Base-by-base conservation (phyloP, 164 flowering plant genomes). In the Platanus orientalis region DNA sequence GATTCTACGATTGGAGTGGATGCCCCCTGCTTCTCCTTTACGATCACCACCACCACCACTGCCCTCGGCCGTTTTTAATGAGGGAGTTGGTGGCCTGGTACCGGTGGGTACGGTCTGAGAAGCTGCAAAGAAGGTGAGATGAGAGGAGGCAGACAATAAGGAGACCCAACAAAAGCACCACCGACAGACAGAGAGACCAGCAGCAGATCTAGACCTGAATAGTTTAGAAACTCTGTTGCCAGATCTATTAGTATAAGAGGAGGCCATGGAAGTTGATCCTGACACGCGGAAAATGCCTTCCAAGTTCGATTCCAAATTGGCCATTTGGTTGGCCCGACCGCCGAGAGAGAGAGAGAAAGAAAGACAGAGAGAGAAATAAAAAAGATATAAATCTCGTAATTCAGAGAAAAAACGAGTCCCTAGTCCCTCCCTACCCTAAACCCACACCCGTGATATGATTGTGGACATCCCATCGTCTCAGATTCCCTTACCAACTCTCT, bases 41-140 rank as follows among this genome's bases (percentile, higher is more conserved):
- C n/a, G n/a, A n/a, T n/a, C n/a, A n/a, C n/a, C n/a, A n/a, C n/a
- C n/a, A n/a, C n/a, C n/a, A n/a, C n/a, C n/a, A n/a, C n/a, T n/a
- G n/a, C n/a, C n/a, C n/a, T 20, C 9, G 53, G 36, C 12, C 2
- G 34, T 14, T 58, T 32, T 65, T 61, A 65, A 36, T 24, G 69
- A 17, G 1, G 55, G 51, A 3, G 65, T 23, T 28, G 40, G 57
- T 55, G 32, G 20, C 13, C 7, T 27, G 64, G 2, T 10, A 34
- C 7, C 0, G 20, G 55, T 57, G 66, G 70, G 57, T 30, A 45
- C 26, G 64, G 47, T 47, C 19, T 58, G 25, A 39, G 67, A 67
- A 71, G 75, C 67, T 36, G 23, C 64, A 63, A 39, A 59, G 61
- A 63, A 53, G 55, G 59, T 13, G 60, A 60, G 53, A 5, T 26